phyloP scores from a whole-genome alignment of 1,139 yeast genomes.

The Hemisphaericaspora xylofermentans region DNA sequence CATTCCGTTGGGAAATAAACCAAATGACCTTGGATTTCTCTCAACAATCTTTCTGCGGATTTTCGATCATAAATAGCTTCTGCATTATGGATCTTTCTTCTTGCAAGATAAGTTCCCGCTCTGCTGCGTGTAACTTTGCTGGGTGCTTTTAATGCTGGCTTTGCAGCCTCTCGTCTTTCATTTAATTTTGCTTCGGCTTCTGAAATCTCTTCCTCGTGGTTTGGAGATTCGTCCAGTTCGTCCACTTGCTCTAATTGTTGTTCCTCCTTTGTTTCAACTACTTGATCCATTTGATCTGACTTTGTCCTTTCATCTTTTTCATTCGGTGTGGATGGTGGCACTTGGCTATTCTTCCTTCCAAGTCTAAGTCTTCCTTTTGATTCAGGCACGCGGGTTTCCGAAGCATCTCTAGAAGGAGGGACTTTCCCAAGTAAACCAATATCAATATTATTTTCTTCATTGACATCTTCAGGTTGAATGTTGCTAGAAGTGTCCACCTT shows the following conservation, averaged over 20 bases:
- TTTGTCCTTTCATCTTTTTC: background rate
- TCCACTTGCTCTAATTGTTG: background rate
- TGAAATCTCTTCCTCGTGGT: constrained; percentile 7
- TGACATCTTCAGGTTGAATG: constrained; percentile 23
- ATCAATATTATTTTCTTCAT: constrained; percentile 27
- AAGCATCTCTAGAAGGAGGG: constrained; percentile 25
- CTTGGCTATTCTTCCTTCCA: constrained; percentile 7
- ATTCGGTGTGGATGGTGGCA: background rate
- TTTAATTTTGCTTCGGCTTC: constrained; percentile 9
- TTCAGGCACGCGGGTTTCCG: constrained; percentile 9
- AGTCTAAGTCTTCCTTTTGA: constrained; percentile 10
- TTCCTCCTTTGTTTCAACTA: background rate
- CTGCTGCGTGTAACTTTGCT: constrained; percentile 16
- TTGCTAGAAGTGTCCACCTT: constrained; percentile 16
- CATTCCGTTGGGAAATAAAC: constrained; percentile 91
- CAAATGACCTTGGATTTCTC: constrained; percentile 82
- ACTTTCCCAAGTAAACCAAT: constrained; percentile 43
- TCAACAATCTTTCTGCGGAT: constrained; percentile 72
- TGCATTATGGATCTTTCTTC: constrained; percentile 45
- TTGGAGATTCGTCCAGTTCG: constrained; percentile 4
- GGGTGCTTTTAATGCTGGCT: constrained; percentile 3
- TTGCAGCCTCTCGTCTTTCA: constrained; percentile 9
- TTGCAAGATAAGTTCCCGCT: constrained; percentile 28
- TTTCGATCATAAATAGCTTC: constrained; percentile 60
- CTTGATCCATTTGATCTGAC: background rate